Conservation (phyloP, 345 rosid species). For the Triadica sebifera region DNA sequence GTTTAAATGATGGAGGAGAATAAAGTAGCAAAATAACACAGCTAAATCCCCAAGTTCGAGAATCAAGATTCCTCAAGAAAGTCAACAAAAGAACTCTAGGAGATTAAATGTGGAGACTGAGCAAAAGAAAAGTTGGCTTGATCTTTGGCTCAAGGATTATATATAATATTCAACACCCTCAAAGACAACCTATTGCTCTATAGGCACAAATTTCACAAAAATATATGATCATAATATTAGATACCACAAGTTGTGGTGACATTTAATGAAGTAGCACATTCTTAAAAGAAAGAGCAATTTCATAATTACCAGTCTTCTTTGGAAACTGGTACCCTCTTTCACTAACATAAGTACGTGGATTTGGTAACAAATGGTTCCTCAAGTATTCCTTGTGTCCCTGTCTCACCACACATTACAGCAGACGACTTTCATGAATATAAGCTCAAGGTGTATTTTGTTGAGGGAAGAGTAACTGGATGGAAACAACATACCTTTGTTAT, state of each 20-base stretch:
- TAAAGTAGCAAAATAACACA: not conserved
- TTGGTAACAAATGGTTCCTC: conserved; percentile 75
- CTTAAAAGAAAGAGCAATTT: not conserved
- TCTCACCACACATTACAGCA: conserved; percentile 12
- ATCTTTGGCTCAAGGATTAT: not conserved
- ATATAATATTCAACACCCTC: not conserved
- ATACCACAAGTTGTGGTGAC: not conserved
- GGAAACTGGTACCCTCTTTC: conserved; percentile 60
- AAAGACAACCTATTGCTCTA: not conserved
- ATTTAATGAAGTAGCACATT: not conserved
- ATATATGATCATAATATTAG: not conserved
- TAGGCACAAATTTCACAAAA: not conserved
- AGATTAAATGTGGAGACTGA: too few relatives aligned
- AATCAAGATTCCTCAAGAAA: not conserved
- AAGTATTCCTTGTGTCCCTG: conserved; percentile 75
- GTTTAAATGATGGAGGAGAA: not conserved
- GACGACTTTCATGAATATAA: conserved; percentile 13
- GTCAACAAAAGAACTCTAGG: not conserved
- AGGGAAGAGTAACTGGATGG: conserved; percentile 2
- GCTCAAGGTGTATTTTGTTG: conserved; percentile 4
- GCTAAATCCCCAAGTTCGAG: not conserved
- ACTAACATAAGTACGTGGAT: conserved; percentile 65
- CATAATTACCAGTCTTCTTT: conserved; percentile 59
- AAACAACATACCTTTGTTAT: conserved; percentile 62
- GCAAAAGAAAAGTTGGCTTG: not conserved